Evolutionary conservation across 1,284 basidiomycete genomes (phyloP).

Genomic region (Malassezia japonica): DNA sequence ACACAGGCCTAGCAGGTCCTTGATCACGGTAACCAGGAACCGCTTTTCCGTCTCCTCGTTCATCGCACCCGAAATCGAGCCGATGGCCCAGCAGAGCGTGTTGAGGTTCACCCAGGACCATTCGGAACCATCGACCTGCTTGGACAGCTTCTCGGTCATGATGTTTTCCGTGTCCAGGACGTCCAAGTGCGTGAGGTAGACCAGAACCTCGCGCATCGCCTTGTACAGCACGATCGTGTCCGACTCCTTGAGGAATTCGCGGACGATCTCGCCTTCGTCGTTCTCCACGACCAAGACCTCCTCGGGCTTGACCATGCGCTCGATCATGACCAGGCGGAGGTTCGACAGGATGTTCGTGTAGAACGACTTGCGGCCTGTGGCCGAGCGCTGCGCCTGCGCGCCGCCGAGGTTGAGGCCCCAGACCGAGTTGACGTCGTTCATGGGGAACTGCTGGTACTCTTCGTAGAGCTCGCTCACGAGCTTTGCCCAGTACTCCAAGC

Average conservation of each 20-base stretch:
- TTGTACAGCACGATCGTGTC: conserved; percentile 99
- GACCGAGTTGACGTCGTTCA: conserved; percentile 82
- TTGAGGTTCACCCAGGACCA: conserved; percentile 99
- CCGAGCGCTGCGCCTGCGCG: conserved; percentile 19
- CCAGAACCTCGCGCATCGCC: conserved; percentile 89
- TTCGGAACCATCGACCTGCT: conserved; percentile 93
- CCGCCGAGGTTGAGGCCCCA: conserved; percentile 68
- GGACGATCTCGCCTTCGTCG: conserved; percentile 97
- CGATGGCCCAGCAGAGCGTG: conserved; percentile 99
- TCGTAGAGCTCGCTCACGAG: conserved; percentile 95
- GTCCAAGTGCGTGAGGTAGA: conserved; percentile 91
- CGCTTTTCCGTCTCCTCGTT: conserved; percentile 97
- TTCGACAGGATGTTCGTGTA: conserved; percentile 83
- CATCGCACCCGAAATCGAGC: conserved; percentile 98
- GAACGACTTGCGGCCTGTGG: conserved; percentile 73
- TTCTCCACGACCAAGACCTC: conserved; percentile 93
- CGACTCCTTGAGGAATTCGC: conserved; percentile 98
- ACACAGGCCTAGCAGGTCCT: conserved; percentile 87
- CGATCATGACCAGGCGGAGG: conserved; percentile 88
- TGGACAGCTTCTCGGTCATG: conserved; percentile 74
- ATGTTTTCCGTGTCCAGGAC: conserved; percentile 93
- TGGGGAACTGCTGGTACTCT: conserved; percentile 83
- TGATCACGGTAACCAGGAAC: conserved; percentile 98
- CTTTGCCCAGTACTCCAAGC: conserved; percentile 96
- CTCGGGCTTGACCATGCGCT: conserved; percentile 99